Base-by-base conservation (phyloP, 495 filamentous ascomycete species). In the Copromyces sp. region DNA sequence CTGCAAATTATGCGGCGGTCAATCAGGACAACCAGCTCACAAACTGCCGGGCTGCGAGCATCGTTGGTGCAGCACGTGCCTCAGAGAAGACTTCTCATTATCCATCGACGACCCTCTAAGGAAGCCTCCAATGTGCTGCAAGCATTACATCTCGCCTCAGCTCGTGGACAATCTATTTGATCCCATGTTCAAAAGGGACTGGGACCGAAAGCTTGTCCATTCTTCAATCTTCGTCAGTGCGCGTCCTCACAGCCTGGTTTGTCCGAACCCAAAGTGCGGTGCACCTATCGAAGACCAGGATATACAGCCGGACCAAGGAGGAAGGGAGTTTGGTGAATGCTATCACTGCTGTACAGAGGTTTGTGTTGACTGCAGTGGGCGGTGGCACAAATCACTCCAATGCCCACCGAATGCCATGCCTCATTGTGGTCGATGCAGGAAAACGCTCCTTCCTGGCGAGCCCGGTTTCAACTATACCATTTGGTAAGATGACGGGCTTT, bases 381-480 rank as follows among this genome's bases (percentile, higher is more conserved):
- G 85, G 77, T 93, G 91, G 87, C 93, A 96, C 81, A 84, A 81
- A 8, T 81, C 86, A 7, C 82, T 81, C 4, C 88, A 90, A 44
- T 96, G 93, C 76, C 91, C 92, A 20, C 82, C 91, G 69, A 87
- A 91, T 73, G 91, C 91, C 32, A 93, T 91, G 88, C 90, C 93
- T 77, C 86, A 89, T 39, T 96, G 93, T 76, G 90, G 88, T 80
- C 90, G 85, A 74, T 95, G 93, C 82, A 88, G 85, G 71, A 85
- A 88, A 20, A 87, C 90, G 80, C 91, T 94, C n/a, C 6, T 35
- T 29, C 53, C 53, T 16, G 53, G 53, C 16, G 92, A 95, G 79
- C 81, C 93, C 68, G 92, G 93, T 68, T 93, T 91, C 79, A 93
- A 93, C 80, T 93, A 94, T 77, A 94, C 94, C 89, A 93, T 89